Percentiles rank a stretch among this genome's conserved stretches.
Conservation (phyloP, 305 asterid genomes). For the Ilex paraguariensis region DNA sequence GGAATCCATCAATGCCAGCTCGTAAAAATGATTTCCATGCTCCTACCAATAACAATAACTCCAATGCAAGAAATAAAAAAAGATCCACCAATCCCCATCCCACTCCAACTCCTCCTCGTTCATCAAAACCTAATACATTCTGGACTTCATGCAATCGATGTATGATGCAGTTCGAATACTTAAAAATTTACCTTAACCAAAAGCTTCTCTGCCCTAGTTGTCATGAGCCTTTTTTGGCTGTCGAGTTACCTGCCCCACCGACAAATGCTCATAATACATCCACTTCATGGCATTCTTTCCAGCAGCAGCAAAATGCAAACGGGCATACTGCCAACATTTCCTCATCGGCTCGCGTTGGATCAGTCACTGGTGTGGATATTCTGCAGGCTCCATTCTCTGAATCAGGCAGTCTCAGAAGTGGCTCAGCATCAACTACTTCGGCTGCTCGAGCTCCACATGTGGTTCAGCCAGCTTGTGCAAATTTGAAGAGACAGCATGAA, state of each 20-base stretch:
- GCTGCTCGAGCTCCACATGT: conserved; percentile 18
- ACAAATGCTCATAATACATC: conserved; percentile 13
- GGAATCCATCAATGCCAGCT: conserved; percentile 15
- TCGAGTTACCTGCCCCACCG: conserved; percentile 30
- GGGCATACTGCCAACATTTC: conserved; percentile 1
- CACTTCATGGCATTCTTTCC: conserved; percentile 7
- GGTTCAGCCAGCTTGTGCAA: conserved; percentile 11
- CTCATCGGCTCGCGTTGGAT: conserved; percentile 9
- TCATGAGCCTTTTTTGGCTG: conserved; percentile 39
- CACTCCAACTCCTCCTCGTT: conserved; percentile 9
- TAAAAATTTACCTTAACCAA: conserved; percentile 28
- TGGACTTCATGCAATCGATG: conserved; percentile 60
- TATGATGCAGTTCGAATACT: conserved; percentile 32
- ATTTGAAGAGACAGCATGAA: conserved; percentile 26
- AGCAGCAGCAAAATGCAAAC: conserved; percentile 18
- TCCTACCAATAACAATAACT: conserved; percentile 11
- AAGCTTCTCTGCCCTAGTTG: conserved; percentile 43
- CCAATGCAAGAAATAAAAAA: conserved; percentile 17
- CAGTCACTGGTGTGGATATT: conserved; percentile 2
- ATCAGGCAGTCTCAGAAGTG: conserved; percentile 4
- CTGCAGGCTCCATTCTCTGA: conserved; percentile 6
- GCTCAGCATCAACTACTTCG: conserved; percentile 12
- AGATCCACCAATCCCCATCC: conserved; percentile 9
- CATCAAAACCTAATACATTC: conserved; percentile 29
- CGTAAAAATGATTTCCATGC: conserved; percentile 10